Evolutionary conservation across 2,329 filamentous ascomycete species (phyloP), one percentile per base, ranked within the genome.

Genomic region (Apiospora malaysiana): DNA sequence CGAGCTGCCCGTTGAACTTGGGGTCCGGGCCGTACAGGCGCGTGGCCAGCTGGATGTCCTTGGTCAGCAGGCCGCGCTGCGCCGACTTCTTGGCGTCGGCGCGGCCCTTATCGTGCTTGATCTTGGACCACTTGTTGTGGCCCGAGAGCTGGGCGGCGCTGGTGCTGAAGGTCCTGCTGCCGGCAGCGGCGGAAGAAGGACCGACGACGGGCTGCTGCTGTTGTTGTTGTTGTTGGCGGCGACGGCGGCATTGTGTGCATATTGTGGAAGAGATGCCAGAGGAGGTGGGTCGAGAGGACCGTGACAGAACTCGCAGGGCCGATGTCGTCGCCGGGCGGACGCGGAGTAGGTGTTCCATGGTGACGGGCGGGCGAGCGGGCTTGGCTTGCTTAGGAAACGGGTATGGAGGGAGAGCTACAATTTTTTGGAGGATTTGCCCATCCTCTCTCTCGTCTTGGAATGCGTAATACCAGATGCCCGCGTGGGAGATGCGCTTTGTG

Each of bases 111-210:
- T 96, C 94, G 81, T 98, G 96, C 79, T 92, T 93, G 83, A 98
- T 98, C 78, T 96, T 97, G 71, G 94, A 94, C 96, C 96, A 99
- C 80, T 94, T 93, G 82, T 92, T 97, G 83, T 97, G 94, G 18
- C 94, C 94, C 32, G 92, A 91, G 72, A 83, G 82, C 18, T 82
- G 78, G 9, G 76, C 71, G 10, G 85, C 74, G 21, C 84, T 85
- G 21, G 83, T 84, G 70, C 80, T 80, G 72, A 92, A 85, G 46
- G 80, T 77, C 18, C 1, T 10, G 6, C 21, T 8, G 21, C 4
- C 12, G 47, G n/a, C 69, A 88, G 86, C 71, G 82, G 78, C 74
- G 85, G 81, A 74, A 71, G 82, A 78, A 74, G 85, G 81, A 74
- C 87, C 90, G 74, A 86, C 71, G 71, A 71, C 70, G 51, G 51